Evolutionary conservation across 2,329 filamentous ascomycete genomes (phyloP).

Genomic region (Hymenoscyphus fructigenus): DNA sequence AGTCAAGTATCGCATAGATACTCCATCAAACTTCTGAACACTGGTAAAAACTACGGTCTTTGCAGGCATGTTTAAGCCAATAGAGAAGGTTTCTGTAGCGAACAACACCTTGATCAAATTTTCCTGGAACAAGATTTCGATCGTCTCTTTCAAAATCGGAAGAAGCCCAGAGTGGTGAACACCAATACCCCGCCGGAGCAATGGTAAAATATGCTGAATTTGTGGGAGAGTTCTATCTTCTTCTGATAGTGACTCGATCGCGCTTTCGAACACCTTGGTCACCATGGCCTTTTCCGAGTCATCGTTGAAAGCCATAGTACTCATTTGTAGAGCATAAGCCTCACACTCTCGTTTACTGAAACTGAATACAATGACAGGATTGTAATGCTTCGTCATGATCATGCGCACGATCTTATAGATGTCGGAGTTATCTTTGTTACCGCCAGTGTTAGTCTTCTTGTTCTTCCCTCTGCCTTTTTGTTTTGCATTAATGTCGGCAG

Average conservation of each 20-base stretch:
- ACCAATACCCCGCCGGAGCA: constrained; percentile 88
- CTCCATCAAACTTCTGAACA: constrained; percentile 92
- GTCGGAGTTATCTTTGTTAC: constrained; percentile 69
- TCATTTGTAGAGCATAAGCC: constrained; percentile 83
- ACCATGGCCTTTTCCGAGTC: constrained; percentile 95
- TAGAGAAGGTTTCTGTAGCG: constrained; percentile 97
- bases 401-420: constrained; percentile 98
- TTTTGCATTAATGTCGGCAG: constrained; percentile 75
- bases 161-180: constrained; percentile 95
- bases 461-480: constrained; percentile 86
- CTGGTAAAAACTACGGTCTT: constrained; percentile 99
- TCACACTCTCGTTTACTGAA: constrained; percentile 99
- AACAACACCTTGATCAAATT: constrained; percentile 97
- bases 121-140: constrained; percentile 98
- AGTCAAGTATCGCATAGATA: constrained; percentile 76
- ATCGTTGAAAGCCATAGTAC: constrained; percentile 87
- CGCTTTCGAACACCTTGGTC: constrained; percentile 87
- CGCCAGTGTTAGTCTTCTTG: constrained; percentile 88
- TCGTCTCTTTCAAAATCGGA: constrained; percentile 96
- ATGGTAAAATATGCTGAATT: constrained; percentile 84
- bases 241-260: constrained; percentile 87
- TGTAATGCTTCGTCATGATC: constrained; percentile 97
- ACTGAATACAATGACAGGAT: constrained; percentile 98
- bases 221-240: constrained; percentile 87
- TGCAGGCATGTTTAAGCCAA: constrained; percentile 97